Base-by-base conservation (phyloP, 2,329 filamentous ascomycete species). In the Talaromyces sp. region DNA sequence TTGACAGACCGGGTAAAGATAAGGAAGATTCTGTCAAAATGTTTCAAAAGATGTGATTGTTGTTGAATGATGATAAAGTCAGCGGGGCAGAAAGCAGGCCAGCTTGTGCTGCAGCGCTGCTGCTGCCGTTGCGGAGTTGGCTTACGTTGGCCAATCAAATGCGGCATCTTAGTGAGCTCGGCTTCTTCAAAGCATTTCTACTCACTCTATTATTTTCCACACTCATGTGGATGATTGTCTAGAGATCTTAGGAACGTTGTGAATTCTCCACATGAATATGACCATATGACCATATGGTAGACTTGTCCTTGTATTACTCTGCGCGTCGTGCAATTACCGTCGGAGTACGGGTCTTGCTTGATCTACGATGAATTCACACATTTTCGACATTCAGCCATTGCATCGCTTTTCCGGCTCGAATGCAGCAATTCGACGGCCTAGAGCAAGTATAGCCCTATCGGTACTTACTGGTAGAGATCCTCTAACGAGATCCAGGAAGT, bases 391-490 rank as follows among this genome's bases (percentile, higher is more conserved):
- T 65, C 84, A 89, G 68, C 89, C 90, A n/a, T 78, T 90, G 60
- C 80, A 82, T 63, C 85, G 87, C 56, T 93, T 93, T 72, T 79
- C 79, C 44, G 88, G 88, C 62, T 80, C 81, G 56, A 88, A 86
- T 71, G 85, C 90, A 64, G 83, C 88, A 3, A 88, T 96, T 65
- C 88, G 88, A 71, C 82, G 91, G 67, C 91, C 91, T 21, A 91
- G 85, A 79, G 90, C 89, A 76, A 69, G 77, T 67, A 58, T 39
- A 57, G 25, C 55, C 9, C 31, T 35, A 23, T 25, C 16, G 12
- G 23, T 14, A 25, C 12, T 46, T 46, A 25, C 42, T 46, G 8
- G 11, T 12, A 46, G 40, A 44, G n/a, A 46, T 7, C 12, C 5
- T 37, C 50, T 54, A 54, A 54, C n/a, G 2, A 4, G 2, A 2